Conservation (phyloP, 352 stramenopile genomes). For the Globisporangium paddicum region DNA sequence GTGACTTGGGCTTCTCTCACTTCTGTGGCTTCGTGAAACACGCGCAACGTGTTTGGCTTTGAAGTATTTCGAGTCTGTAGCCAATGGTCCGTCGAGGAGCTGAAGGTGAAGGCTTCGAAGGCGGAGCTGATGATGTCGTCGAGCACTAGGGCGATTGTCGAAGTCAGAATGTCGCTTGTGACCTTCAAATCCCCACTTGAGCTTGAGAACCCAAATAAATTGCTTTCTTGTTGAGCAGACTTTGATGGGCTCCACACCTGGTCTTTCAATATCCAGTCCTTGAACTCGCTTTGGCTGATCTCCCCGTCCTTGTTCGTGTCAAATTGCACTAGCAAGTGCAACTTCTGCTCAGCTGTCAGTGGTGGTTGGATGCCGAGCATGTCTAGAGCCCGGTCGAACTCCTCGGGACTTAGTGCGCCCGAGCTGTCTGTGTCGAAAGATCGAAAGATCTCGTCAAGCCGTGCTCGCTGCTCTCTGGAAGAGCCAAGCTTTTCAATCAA, state of each 20-base stretch:
- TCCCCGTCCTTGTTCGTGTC: constrained; percentile 65
- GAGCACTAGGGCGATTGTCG: constrained; percentile 31
- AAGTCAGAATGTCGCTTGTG: constrained; percentile 20
- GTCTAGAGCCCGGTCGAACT: constrained; percentile 53
- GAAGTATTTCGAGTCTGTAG: constrained; percentile 28
- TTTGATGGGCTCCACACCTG: constrained; percentile 44
- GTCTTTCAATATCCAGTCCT: constrained; percentile 57
- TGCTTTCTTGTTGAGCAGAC: background rate
- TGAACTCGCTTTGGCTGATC: constrained; percentile 65
- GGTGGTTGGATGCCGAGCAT: constrained; percentile 46
- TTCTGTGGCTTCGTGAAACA: constrained; percentile 8
- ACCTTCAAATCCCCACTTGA: background rate
- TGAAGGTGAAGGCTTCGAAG: constrained; percentile 31
- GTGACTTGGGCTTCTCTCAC: background rate
- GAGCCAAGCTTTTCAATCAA: constrained; percentile 64
- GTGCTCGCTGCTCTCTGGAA: constrained; percentile 24
- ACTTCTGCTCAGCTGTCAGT: constrained; percentile 40
- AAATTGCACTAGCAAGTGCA: constrained; percentile 55
- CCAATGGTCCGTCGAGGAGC: constrained; percentile 31
- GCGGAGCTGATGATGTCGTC: constrained; percentile 37
- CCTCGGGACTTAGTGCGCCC: constrained; percentile 40
- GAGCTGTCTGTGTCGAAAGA: constrained; percentile 62
- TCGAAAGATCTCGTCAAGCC: constrained; percentile 45
- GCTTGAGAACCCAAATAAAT: background rate
- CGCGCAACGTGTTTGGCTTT: constrained; percentile 5